Evolutionary conservation across 2,329 filamentous ascomycete species (phyloP), one percentile per base, ranked within the genome.

Genomic region (Colletotrichum sp.): DNA sequence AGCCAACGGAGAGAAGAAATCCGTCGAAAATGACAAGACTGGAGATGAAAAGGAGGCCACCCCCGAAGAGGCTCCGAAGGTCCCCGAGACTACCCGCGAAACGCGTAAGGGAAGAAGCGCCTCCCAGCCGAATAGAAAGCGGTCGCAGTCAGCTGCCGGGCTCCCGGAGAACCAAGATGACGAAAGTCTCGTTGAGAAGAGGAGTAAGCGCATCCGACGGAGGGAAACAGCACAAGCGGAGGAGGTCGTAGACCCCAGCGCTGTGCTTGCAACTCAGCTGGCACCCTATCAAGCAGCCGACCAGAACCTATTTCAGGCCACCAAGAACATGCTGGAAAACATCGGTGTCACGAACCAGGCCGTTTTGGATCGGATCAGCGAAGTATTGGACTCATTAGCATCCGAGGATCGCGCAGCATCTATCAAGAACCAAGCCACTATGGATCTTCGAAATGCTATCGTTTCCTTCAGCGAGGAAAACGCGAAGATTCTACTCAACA

Each of bases 181-280:
- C 66, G 91, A 93, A 38, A 87, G 85, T 29, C 84, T 84, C 3
- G 86, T 89, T 13, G 88, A 90, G 67, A 93, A 92, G 78, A 86
- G 91, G 70, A 93, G 91, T 81, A 94, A 93, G 78, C 86, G 92
- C 64, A 91, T 91, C 34, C 87, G 92, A 59, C 88, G 90, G 21
- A 86, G 92, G 68, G 91, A 93, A 57, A 89, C 87, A 5, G 85
- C 88, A 13, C 81, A 83, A 13, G 81, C 83, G 6, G 90, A 90
- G 43, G 90, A 91, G 63, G 81, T 83, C 1, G 80, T 88, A 16
- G 90, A 92, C 73, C 85, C 89, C 8, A 88, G 85, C 65, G 86
- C 86, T 1, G 82, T 88, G 31, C 85, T 88, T 66, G 87, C 89
- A 3, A 87, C 86, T 66, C 89, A 92, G 76, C 81, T 92, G 6